Evolutionary conservation across 2,329 filamentous ascomycete species (phyloP), one percentile per base, ranked within the genome.

Genomic region (Cladosporium halotolerans): DNA sequence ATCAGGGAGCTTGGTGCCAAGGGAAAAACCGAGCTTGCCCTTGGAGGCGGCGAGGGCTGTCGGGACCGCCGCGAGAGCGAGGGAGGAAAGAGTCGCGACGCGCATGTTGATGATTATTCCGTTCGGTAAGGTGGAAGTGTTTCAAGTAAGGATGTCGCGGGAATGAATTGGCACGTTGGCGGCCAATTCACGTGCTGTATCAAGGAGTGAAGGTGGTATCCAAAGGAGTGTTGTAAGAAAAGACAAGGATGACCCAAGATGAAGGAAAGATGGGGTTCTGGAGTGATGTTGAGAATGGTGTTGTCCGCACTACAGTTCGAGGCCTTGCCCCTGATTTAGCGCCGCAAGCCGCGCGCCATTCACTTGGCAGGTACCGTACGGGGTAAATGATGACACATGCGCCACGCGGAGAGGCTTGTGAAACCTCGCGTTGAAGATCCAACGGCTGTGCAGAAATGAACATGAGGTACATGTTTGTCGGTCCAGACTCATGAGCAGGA

Each of bases 1-100:
- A 62, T 82, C 79, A 19, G 76, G 53, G 58, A 79, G 79, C 67
- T 85, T 83, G 62, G 82, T 80, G 56, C 85, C 85, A 10, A 88
- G 73, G 11, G 84, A 77, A 63, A 86, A 86, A 48, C 85, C 85
- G 56, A 86, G 72, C 31, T 68, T 76, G 47, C 83, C 83, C 55
- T 63, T 61, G 19, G 57, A 54, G 13, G 58, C 57, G 19, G 63
- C 64, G 3, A 67, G 55, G 11, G 59, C 56, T 19, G 61, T 45
- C 18, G 62, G 56, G 28, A 60, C 56, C 16, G 60, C 55, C 36
- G 55, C 61, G 45, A 66, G 59, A 45, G 62, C 61, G 42, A 65
- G 54, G 45, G 58, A 57, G 33, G 60, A 49, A 55, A 64, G 43
- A 13, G 61, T 46, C n/a, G 57, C 44, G 38, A 58, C 55, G 52